Percentiles rank a stretch among this genome's conserved stretches.
Evolutionary conservation across 352 stramenopile species (phyloP).

Genomic region (Phytophthora uliginosa): DNA sequence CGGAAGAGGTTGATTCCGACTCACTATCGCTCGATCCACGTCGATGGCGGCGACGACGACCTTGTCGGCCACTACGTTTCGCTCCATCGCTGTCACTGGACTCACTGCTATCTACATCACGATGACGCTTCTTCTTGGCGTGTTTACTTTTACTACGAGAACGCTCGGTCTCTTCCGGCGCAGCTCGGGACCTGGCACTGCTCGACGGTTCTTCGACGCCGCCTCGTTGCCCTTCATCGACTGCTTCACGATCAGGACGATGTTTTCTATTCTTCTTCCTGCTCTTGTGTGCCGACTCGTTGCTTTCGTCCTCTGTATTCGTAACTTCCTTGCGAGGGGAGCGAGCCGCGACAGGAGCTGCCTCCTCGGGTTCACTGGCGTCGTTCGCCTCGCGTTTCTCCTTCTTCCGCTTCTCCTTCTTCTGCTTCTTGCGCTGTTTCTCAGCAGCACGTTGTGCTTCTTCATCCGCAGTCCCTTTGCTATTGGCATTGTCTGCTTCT

Average conservation of each 20-base stretch:
- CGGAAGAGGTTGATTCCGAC: constrained; percentile 56
- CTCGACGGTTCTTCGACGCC: constrained; percentile 20
- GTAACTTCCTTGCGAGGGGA: constrained; percentile 58
- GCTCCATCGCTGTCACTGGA: constrained; percentile 57
- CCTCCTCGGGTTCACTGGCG: constrained; percentile 54
- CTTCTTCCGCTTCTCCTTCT: constrained; percentile 69
- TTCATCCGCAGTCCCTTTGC: constrained; percentile 15
- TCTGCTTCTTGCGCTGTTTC: constrained; percentile 72
- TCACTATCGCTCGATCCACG: constrained; percentile 57
- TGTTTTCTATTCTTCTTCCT: constrained; percentile 74
- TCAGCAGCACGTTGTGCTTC: constrained; percentile 51
- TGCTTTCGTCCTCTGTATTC: constrained; percentile 33
- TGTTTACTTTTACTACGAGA: constrained; percentile 53
- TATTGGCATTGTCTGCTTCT: constrained; percentile 18
- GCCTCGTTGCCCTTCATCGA: constrained; percentile 20
- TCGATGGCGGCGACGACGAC: constrained; percentile 37
- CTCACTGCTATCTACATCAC: constrained; percentile 47
- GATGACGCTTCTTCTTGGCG: constrained; percentile 62
- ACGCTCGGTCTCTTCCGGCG: constrained; percentile 45
- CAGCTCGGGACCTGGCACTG: constrained; percentile 28
- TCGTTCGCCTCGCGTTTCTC: constrained; percentile 40
- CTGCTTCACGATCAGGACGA: constrained; percentile 39
- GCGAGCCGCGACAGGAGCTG: constrained; percentile 20
- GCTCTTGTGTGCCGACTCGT: constrained; percentile 67
- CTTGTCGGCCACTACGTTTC: constrained; percentile 34